Evolutionary conservation across 805 yeast genomes (phyloP).

Genomic region (Metschnikowia cerradonensis): DNA sequence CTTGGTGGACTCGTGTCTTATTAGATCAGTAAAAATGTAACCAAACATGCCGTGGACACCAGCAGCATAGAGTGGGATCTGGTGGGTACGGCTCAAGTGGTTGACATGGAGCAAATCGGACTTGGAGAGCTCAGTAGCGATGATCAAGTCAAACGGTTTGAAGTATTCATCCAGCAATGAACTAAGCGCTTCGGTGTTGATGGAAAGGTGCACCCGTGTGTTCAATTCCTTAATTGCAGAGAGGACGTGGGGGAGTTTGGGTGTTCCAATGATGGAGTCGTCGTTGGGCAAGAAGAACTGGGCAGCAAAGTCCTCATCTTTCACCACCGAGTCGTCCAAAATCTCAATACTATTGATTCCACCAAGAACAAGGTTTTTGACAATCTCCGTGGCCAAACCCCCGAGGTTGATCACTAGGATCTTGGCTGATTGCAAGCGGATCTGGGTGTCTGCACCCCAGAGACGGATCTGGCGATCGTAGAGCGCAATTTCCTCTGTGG

Average conservation of each 20-base stretch:
- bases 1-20: conserved; percentile 53
- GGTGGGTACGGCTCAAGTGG: conserved; percentile 47
- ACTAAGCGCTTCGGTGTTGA: conserved; percentile 27
- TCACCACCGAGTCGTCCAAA: conserved; percentile 52
- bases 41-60: conserved; percentile 81
- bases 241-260: conserved; percentile 52
- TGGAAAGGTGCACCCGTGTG: conserved; percentile 62
- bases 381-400: conserved; percentile 75
- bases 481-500: conserved; percentile 75
- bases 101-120: conserved; percentile 48
- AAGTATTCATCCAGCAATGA: conserved; percentile 36
- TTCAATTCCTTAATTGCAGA: conserved; percentile 68
- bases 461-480: conserved; percentile 92
- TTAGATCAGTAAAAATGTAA: conserved; percentile 73
- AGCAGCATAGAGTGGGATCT: conserved; percentile 64
- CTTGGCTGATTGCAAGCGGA: conserved; percentile 64
- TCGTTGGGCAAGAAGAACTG: conserved; percentile 68
- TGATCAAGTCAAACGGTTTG: conserved; percentile 59
- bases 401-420: conserved; percentile 69
- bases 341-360: conserved; percentile 81
- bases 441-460: conserved; percentile 95
- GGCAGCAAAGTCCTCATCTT: conserved; percentile 60
- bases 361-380: conserved; percentile 80
- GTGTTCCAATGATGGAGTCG: conserved; percentile 50
- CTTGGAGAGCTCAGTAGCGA: conserved; percentile 63